Evolutionary conservation across 2,329 filamentous ascomycete species (phyloP), one percentile per base, ranked within the genome.

Genomic region (Talaromyces sp.): DNA sequence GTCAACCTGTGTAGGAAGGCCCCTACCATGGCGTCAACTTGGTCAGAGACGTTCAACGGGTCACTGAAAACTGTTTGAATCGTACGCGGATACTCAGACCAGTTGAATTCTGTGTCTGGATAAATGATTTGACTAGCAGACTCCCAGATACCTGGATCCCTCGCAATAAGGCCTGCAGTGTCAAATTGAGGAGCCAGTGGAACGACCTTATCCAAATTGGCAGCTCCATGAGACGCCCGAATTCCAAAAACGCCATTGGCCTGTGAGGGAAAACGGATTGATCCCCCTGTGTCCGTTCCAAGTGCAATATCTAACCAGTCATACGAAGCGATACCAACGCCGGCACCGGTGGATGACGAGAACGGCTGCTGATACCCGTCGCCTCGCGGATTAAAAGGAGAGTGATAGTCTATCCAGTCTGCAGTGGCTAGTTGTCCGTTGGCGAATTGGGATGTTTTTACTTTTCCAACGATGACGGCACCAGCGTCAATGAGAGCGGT

Each of bases 401-500:
- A 70, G 4, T 74, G 72, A 63, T 72, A 78, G 41, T 81, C 78
- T 3, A 80, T 69, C 59, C 67, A 70, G 24, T 76, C 70, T 6
- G 62, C 66, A 0, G 74, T 66, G 2, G 68, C 59, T 3, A 60
- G 24, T 24, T 68, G 67, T 5, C 58, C 56, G 22, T 57, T 54
- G 11, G 65, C 68, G 60, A 68, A 69, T 39, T 66, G 62, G 22
- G 56, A 54, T 37, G 56, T 60, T 16, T 61, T 61, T 4, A 73
- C 72, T 57, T 78, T 77, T 0, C 78, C 78, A 1, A 80, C 72
- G 3, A 80, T 65, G 1, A 78, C 76, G 0, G 85, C 88, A 0
- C 89, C 88, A 2, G 85, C 81, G 62, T 87, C 82, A 3, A 90
- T 79, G 0, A 91, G 74, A 1, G 79, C 77, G 60, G 86, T 83